phyloP scores from a whole-genome alignment of 345 rosid species.

The Cardamine occulta region DNA sequence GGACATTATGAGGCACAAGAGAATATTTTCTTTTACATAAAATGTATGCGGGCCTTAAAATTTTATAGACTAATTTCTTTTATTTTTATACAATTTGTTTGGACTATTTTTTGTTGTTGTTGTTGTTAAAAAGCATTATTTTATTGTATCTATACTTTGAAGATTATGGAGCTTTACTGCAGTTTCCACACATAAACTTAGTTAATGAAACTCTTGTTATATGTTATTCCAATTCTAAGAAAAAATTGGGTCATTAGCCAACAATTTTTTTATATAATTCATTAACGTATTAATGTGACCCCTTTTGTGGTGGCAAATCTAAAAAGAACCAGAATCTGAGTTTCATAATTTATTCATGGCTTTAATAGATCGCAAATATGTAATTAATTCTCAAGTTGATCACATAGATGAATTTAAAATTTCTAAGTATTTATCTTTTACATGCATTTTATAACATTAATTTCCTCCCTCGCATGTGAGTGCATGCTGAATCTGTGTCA shows the following conservation, averaged over 20 bases:
- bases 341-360: not conserved
- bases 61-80: not conserved
- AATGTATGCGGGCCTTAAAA: slow-evolving; percentile 15
- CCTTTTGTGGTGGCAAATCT: slow-evolving; percentile 40
- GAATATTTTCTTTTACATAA: slow-evolving; percentile 12
- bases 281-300: slow-evolving; percentile 10
- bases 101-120: no score
- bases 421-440: not conserved
- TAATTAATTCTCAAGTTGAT: slow-evolving; percentile 28
- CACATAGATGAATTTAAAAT: not conserved
- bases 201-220: not conserved
- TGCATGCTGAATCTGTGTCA: slow-evolving; percentile 40
- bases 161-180: slow-evolving; percentile 17
- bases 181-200: not conserved
- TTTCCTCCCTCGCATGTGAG: slow-evolving; percentile 27
- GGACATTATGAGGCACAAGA: slow-evolving; percentile 7
- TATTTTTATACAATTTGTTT: no score
- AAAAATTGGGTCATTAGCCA: not conserved
- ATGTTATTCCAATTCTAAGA: not conserved
- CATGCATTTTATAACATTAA: slow-evolving; percentile 26
- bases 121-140: no score
- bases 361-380: not conserved
- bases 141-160: slow-evolving; percentile 16
- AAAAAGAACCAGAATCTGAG: slow-evolving; percentile 38
- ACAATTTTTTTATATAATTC: not conserved